phyloP scores from a whole-genome alignment of 257 asterid genomes.

The Anisodus acutangulus region DNA sequence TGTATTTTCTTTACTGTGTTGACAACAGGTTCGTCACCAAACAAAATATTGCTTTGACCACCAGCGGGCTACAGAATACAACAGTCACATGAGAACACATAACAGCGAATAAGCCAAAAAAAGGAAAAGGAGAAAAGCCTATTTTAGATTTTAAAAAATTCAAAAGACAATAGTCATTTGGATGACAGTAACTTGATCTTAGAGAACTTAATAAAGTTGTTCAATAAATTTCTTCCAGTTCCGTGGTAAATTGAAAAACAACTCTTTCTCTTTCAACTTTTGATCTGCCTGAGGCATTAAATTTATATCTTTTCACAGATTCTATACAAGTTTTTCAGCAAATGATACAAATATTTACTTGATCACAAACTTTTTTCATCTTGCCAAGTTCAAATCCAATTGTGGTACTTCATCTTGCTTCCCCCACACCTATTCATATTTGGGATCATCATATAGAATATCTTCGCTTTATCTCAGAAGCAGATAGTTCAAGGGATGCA shows the following conservation, averaged over 20 bases:
- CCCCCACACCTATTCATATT: background rate
- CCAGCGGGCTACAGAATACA: conserved; percentile 76
- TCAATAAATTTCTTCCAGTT: background rate
- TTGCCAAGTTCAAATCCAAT: background rate
- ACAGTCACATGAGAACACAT: conserved; percentile 16
- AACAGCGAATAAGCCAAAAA: background rate
- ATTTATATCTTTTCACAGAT: background rate
- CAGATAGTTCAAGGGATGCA: background rate
- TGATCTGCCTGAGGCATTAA: background rate
- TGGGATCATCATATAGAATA: background rate
- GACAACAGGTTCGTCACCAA: conserved; percentile 74
- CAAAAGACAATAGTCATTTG: background rate
- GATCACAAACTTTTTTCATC: background rate
- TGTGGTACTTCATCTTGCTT: background rate
- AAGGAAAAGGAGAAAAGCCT: background rate
- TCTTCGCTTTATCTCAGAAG: background rate
- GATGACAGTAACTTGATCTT: no score
- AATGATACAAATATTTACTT: background rate
- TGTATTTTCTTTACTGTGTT: conserved; percentile 73
- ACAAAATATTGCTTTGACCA: conserved; percentile 81
- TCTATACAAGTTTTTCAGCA: background rate
- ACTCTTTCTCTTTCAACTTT: background rate
- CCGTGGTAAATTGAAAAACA: background rate
- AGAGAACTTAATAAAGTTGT: background rate
- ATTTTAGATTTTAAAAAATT: background rate